Percentiles rank a stretch among this genome's conserved stretches.
Evolutionary conservation across 2,329 filamentous ascomycete genomes (phyloP).

Genomic region (Aschersonia sp.): DNA sequence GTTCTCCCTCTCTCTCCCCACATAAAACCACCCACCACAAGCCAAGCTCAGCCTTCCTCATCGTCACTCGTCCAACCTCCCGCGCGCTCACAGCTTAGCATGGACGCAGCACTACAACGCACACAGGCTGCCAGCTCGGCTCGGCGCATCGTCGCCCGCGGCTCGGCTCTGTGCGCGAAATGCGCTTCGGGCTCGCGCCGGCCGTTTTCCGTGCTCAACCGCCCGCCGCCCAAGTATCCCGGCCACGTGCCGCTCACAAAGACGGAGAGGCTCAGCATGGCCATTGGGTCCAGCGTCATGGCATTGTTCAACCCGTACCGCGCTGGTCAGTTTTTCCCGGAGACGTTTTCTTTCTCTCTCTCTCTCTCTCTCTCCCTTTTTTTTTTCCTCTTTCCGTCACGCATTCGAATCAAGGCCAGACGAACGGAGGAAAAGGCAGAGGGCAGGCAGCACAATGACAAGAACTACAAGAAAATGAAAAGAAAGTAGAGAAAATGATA

Average conservation of each 20-base stretch:
- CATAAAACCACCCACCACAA: no score
- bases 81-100: background rate
- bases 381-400: no score
- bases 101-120: background rate
- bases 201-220: constrained; percentile 67
- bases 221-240: constrained; percentile 75
- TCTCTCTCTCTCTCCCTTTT: background rate
- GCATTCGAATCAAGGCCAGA: no score
- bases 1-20: no score
- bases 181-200: constrained; percentile 5
- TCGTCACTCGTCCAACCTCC: background rate
- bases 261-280: constrained; percentile 61
- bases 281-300: constrained; percentile 47
- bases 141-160: constrained; percentile 6
- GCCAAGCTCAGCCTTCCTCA: background rate
- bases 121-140: constrained; percentile 4
- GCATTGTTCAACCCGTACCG: constrained; percentile 63
- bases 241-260: constrained; percentile 81
- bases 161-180: background rate
- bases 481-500: no score
- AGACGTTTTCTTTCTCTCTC: background rate
- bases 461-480: background rate
- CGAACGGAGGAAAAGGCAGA: no score
- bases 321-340: constrained; percentile 37
- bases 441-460: background rate